phyloP scores from a whole-genome alignment of 768 basidiomycete genomes.

The Mycena albidolilacea region DNA sequence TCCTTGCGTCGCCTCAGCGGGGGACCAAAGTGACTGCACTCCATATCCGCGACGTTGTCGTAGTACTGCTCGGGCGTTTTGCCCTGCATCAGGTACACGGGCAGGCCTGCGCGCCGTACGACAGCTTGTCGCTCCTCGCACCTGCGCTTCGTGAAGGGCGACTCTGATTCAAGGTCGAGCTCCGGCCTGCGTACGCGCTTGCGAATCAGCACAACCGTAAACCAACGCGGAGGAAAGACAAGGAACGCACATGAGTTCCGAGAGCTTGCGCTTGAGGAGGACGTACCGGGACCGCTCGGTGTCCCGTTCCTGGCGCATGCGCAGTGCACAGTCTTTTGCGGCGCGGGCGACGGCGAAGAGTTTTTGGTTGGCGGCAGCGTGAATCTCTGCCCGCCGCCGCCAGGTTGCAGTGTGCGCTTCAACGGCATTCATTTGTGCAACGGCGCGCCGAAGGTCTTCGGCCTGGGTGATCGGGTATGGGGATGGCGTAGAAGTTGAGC shows the following conservation, averaged over 20 bases:
- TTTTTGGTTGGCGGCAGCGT: slow-evolving; percentile 63
- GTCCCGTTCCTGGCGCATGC: slow-evolving; percentile 33
- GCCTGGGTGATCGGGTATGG: slow-evolving; percentile 12
- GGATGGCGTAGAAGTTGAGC: slow-evolving; percentile 12
- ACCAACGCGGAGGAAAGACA: too few species aligned
- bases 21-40: slow-evolving; percentile 21
- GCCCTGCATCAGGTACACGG: slow-evolving; percentile 28
- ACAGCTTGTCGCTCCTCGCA: neutral
- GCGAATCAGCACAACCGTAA: neutral
- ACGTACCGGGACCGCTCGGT: slow-evolving; percentile 7
- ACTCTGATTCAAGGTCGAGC: neutral
- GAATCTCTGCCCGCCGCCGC: slow-evolving; percentile 65
- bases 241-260: slow-evolving; percentile 19
- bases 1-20: slow-evolving; percentile 31
- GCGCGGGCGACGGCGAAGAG: slow-evolving; percentile 60
- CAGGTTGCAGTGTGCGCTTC: slow-evolving; percentile 59
- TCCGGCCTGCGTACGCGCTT: neutral
- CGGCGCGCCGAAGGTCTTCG: slow-evolving; percentile 44
- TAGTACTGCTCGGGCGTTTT: neutral
- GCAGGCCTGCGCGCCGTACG: slow-evolving; percentile 15
- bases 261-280: slow-evolving; percentile 31
- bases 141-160: neutral
- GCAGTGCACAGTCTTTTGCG: slow-evolving; percentile 45
- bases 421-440: slow-evolving; percentile 61
- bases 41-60: slow-evolving; percentile 23